phyloP scores from a whole-genome alignment of 805 yeast species.

The Candida verbasci region DNA sequence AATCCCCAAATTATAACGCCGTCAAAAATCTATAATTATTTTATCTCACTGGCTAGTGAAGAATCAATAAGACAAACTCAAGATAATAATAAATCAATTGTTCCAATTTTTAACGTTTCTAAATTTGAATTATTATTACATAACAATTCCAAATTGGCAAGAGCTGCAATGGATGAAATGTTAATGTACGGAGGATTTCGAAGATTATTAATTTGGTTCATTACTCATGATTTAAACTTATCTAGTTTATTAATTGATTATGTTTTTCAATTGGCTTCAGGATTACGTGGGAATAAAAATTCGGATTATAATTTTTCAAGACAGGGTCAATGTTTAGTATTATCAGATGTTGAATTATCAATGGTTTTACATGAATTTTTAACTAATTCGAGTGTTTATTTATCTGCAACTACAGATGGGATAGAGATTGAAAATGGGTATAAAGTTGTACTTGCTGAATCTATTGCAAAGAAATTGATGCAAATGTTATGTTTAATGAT shows the following conservation, averaged over 20 bases:
- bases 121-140: slow-evolving; percentile 50
- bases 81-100: slow-evolving; percentile 22
- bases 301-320: slow-evolving; percentile 47
- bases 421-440: slow-evolving; percentile 25
- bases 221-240: slow-evolving; percentile 54
- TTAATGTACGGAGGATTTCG: slow-evolving; percentile 65
- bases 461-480: slow-evolving; percentile 40
- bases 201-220: slow-evolving; percentile 60
- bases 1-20: slow-evolving; percentile 33
- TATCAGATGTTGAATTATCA: slow-evolving; percentile 57
- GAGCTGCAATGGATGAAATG: slow-evolving; percentile 63
- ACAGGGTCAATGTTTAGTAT: slow-evolving; percentile 42
- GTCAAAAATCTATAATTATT: slow-evolving; percentile 46
- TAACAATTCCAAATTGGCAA: slow-evolving; percentile 49
- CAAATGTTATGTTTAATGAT: slow-evolving; percentile 62
- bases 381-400: slow-evolving; percentile 40
- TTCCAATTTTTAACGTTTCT: slow-evolving; percentile 28
- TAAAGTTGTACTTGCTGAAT: slow-evolving; percentile 25
- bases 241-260: slow-evolving; percentile 57
- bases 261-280: slow-evolving; percentile 56
- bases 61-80: slow-evolving; percentile 20
- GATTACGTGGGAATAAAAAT: slow-evolving; percentile 45
- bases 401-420: slow-evolving; percentile 27
- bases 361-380: slow-evolving; percentile 71
- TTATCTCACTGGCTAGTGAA: slow-evolving; percentile 33